Conservation (phyloP, 1,284 basidiomycete species). For the Megacollybia platyphylla region DNA sequence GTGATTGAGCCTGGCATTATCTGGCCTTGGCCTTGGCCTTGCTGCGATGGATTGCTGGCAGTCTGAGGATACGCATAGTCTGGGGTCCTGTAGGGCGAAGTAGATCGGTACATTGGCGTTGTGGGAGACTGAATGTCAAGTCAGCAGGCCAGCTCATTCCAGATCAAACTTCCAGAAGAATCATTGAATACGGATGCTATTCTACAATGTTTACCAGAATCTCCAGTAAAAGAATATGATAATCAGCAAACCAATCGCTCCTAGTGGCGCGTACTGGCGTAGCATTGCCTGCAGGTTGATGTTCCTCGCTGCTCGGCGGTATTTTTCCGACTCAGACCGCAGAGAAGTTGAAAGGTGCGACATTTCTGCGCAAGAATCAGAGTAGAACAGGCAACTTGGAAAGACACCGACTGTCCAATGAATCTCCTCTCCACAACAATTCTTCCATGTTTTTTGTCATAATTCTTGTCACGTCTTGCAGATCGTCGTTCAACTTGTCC, state of each 20-base stretch:
- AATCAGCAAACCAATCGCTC: constrained; percentile 67
- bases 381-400: constrained; percentile 1
- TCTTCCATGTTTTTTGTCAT: constrained; percentile 99
- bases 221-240: constrained; percentile 88
- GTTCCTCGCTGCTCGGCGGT: constrained; percentile 89
- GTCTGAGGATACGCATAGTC: background rate
- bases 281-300: constrained; percentile 92
- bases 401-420: constrained; percentile 68
- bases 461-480: constrained; percentile 96
- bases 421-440: constrained; percentile 93
- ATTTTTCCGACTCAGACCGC: constrained; percentile 94
- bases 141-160: background rate
- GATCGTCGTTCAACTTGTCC: constrained; percentile 87
- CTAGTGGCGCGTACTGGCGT: constrained; percentile 91
- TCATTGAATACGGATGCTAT: background rate
- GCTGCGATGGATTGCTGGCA: background rate
- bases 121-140: background rate
- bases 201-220: constrained; percentile 41
- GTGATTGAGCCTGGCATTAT: constrained; percentile 47
- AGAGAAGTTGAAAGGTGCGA: constrained; percentile 96
- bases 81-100: constrained; percentile 9
- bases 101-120: constrained; percentile 14
- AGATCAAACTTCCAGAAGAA: constrained; percentile 2
- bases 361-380: constrained; percentile 56
- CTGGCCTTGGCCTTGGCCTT: constrained; percentile 6